Evolutionary conservation across 352 stramenopile species (phyloP), one percentile per base, ranked within the genome.

Genomic region (Phytophthora chlamydospora): DNA sequence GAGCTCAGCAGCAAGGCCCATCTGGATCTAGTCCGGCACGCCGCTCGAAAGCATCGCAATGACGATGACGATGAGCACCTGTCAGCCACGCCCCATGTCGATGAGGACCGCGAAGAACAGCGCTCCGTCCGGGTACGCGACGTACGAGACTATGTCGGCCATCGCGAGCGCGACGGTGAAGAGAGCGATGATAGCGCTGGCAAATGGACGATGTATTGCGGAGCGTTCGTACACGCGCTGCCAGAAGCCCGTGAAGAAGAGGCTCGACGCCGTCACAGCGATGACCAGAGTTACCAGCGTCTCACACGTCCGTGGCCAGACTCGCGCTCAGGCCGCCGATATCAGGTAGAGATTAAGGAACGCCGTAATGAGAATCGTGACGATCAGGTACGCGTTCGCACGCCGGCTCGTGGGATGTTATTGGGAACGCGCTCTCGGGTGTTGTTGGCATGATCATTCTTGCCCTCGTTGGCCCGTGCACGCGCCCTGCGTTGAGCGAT

Each of bases 241-340:
- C 84, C 84, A 93, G 51, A 84, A 93, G 50, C 79, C 84, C 49
- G 84, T 91, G 66, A 90, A 89, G 65, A 93, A 93, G n/a, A 93
- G 57, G 45, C 85, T 91, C 10, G 81, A 77, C 12, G 81, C 71
- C 9, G 70, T 77, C 6, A 91, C 61, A 12, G 84, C 83, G 49
- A 93, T 89, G 11, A 76, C 69, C 6, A 93, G 71, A 33, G 84
- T 93, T 41, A 93, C 75, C 3, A 93, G 60, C 14, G 81, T 78
- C 66, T 93, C 79, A 88, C 39, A 90, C 79, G 59, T 93, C 78
- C 8, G 84, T 93, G 9, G 81, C 78, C 29, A 93, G 68, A 67
- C 80, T 91, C n/a, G 84, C 81, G 49, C 78, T 79, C 19, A 93
- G 70, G 13, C 84, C 84, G 41, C 84, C 84, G 62, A 91, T 86